These are phyloP conservation scores for Pseudofabraea citricarpa DNA, from an alignment of 2,329 filamentous ascomycete species.

Conservation along the genomic window DNA sequence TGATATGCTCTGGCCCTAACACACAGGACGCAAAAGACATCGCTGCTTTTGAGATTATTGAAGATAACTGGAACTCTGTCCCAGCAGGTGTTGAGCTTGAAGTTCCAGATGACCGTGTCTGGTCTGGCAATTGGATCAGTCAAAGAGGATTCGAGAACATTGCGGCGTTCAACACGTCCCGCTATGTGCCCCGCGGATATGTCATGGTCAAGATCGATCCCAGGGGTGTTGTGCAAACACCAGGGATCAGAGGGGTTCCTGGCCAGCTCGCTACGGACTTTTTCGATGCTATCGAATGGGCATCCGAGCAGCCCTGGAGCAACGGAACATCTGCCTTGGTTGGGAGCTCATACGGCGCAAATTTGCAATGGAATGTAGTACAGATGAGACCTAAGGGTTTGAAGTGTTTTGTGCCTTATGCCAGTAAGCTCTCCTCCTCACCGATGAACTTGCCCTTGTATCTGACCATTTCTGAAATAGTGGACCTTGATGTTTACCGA, in stretches of 20 bases:
- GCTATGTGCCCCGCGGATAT: constrained; percentile 8
- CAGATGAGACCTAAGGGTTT: constrained; percentile 9
- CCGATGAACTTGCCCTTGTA: background rate
- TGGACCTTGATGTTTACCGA: constrained; percentile 5
- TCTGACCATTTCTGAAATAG: background rate
- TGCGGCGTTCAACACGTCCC: constrained; percentile 8
- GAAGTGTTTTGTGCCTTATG: constrained; percentile 7
- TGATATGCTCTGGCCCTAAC: constrained; percentile 5
- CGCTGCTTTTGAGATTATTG: constrained; percentile 7
- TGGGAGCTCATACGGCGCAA: constrained; percentile 25
- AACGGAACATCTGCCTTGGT: constrained; percentile 28
- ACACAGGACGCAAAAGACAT: constrained; percentile 7
- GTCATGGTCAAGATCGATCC: constrained; percentile 9
- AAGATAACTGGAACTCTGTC: constrained; percentile 10
- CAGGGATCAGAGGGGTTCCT: constrained; percentile 5
- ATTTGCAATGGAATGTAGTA: constrained; percentile 15
- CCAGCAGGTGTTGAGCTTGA: constrained; percentile 1
- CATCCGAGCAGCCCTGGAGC: constrained; percentile 27
- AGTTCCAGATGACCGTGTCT: constrained; percentile 1
- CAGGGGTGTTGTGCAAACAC: constrained; percentile 6
- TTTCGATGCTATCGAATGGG: constrained; percentile 23
- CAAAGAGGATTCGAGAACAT: constrained; percentile 9
- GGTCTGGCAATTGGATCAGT: background rate
- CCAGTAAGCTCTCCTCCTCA: constrained; percentile 3
- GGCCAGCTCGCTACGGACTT: constrained; percentile 23